Evolutionary conservation across 2,329 filamentous ascomycete species (phyloP), one percentile per base, ranked within the genome.

Genomic region (Aspergillus fischeri): DNA sequence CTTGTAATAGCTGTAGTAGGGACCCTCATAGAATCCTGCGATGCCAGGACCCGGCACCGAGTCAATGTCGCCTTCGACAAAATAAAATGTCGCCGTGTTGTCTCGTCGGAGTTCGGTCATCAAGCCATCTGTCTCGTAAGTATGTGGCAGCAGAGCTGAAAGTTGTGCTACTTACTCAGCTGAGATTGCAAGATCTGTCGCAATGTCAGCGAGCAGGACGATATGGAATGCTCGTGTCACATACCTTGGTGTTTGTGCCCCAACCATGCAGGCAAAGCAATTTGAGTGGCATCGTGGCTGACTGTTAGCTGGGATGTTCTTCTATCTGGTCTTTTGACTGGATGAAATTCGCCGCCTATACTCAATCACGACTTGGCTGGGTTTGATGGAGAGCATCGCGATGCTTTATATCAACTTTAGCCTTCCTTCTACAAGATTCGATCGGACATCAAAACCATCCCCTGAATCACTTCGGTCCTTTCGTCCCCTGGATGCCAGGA

Each of bases 221-320:
- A 45, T 17, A 42, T 8, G 2, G 20, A 6, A 21, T n/a, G 3
- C 10, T 27, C 20, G 17, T 48, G 35, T 38, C 32, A 38, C 58
- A 61, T 24, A 70, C 65, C 52, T 67, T 65, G 45, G 65, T 55
- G 55, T 69, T 71, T n/a, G 68, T 71, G 3, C 71, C 71, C 64
- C 63, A 67, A 24, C 70, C 70, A 64, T 72, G 71, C 28, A 73
- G 66, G 54, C 71, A 73, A 32, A 72, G 62, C 25, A 73, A 57
- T 52, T 64, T 62, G 54, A 72, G 58, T n/a, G 64, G 63, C 67
- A 70, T 70, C 14, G 32, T 58, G 38, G 49, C 21, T 50, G 24
- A 21, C 20, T 47, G 44, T 47, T 11, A 24, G 44, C 14, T 25
- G 11, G 11, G 44, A 47, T 25, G 24, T 25, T 24, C 24, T 27